A percentile compares a stretch with the other conserved stretches of the same genome.
These are phyloP conservation scores for Cochlearia excelsa DNA, from an alignment of 345 rosid genomes.

Conservation along the genomic window DNA sequence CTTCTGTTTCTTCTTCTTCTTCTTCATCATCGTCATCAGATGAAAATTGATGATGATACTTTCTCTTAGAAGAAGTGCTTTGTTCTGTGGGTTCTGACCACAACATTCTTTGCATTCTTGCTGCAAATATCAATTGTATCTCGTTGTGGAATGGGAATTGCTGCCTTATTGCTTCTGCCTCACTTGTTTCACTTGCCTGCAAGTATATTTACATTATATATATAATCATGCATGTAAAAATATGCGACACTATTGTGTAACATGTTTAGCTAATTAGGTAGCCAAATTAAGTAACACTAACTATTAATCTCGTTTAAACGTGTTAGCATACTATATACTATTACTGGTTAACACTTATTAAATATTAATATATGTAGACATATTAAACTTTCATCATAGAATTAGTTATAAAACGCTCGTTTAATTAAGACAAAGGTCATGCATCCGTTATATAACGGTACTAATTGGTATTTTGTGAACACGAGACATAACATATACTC, in stretches of 20 bases:
- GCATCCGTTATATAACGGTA: constrained; percentile 27
- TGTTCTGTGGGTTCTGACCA: constrained; percentile 79
- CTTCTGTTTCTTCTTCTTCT: constrained; percentile 36
- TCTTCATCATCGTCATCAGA: constrained; percentile 67
- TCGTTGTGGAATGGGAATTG: constrained; percentile 82
- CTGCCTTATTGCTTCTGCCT: constrained; percentile 65
- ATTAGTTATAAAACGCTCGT: constrained; percentile 16
- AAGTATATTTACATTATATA: background rate
- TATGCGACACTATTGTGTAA: background rate
- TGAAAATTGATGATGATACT: constrained; percentile 41
- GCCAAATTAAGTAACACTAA: background rate
- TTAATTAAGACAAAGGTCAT: background rate
- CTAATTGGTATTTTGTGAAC: constrained; percentile 25
- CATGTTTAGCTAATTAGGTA: background rate
- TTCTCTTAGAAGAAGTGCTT: constrained; percentile 61
- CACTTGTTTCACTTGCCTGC: constrained; percentile 82
- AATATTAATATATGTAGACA: constrained; percentile 6
- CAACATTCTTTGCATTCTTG: constrained; percentile 70
- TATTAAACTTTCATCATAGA: constrained; percentile 6
- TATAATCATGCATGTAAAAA: background rate
- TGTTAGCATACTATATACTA: background rate
- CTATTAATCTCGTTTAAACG: background rate
- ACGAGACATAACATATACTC: constrained; percentile 17
- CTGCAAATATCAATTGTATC: constrained; percentile 61
- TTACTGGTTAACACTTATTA: background rate